Evolutionary conservation across 2,329 filamentous ascomycete species (phyloP).

Genomic region (Allantophomopsis cytisporea): DNA sequence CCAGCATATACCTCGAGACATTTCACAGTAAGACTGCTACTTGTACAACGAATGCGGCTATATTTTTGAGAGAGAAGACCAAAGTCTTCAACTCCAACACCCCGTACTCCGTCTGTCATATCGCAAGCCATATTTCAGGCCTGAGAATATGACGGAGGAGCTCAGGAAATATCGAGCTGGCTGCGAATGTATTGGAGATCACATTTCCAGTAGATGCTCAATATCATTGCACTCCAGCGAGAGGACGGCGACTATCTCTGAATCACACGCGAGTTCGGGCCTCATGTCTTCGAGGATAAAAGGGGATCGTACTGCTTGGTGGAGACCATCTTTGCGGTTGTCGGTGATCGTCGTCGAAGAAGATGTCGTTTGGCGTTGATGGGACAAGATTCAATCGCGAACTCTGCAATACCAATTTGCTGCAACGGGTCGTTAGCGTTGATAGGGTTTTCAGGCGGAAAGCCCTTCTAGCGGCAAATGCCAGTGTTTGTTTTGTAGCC

Average conservation of each 20-base stretch:
- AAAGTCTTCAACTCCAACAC: conserved; percentile 64
- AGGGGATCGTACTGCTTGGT: conserved; percentile 18
- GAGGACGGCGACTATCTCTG: conserved; percentile 66
- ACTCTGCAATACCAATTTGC: no score
- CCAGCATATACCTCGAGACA: conserved; percentile 13
- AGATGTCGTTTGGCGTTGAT: conserved; percentile 4
- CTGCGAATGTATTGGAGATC: conserved; percentile 16
- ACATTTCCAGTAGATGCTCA: not conserved
- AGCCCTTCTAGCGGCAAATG: no score
- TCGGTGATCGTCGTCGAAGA: conserved; percentile 13
- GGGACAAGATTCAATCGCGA: no score
- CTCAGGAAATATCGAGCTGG: conserved; percentile 70
- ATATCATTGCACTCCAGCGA: conserved; percentile 42
- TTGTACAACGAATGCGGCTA: conserved; percentile 37
- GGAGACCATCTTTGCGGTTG: conserved; percentile 39
- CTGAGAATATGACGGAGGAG: conserved; percentile 41
- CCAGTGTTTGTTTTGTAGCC: no score
- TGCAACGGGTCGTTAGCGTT: no score
- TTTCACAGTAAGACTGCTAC: conserved; percentile 9
- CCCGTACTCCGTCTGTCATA: conserved; percentile 49
- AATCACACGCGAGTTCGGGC: conserved; percentile 12
- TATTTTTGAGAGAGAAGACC: conserved; percentile 64
- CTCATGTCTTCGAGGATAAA: conserved; percentile 11
- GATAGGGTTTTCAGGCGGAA: no score
- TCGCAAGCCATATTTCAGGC: conserved; percentile 30